Conservation (phyloP, 75 land plant genomes). For the Chamaecyparis obtusa region DNA sequence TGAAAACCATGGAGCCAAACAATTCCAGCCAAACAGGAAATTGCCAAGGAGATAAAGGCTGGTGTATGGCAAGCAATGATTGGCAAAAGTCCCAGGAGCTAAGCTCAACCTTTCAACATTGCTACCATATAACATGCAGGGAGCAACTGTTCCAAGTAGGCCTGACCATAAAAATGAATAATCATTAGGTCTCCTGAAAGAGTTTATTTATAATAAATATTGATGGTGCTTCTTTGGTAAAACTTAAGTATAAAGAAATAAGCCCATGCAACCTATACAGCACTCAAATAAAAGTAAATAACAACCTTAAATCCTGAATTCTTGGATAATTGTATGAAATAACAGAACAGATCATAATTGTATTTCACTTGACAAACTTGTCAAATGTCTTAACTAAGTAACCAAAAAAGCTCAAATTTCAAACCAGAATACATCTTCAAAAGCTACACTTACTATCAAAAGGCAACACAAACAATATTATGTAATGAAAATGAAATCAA, state of each 20-base stretch:
- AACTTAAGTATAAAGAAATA: neutral
- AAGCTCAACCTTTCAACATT: conserved; percentile 76
- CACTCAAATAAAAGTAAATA: neutral
- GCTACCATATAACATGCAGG: conserved; percentile 83
- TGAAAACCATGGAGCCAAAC: conserved; percentile 83
- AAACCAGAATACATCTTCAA: neutral
- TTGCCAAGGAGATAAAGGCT: conserved; percentile 72
- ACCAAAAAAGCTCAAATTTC: neutral
- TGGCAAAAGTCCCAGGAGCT: conserved; percentile 54
- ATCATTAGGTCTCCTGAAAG: neutral
- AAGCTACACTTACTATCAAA: neutral
- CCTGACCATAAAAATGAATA: conserved; percentile 39
- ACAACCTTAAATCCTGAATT: neutral
- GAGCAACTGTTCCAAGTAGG: conserved; percentile 75
- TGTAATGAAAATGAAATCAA: neutral
- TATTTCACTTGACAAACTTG: neutral
- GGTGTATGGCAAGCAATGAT: conserved; percentile 71
- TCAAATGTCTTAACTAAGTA: neutral
- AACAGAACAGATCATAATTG: neutral
- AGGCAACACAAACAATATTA: neutral
- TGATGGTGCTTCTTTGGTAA: neutral
- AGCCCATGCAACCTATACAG: neutral
- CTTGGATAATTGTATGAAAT: neutral
- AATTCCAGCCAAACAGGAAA: conserved; percentile 65
- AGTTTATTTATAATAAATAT: neutral